Percentiles rank a stretch among this genome's conserved stretches.
Evolutionary conservation across 139 green algal genomes (phyloP).

Genomic region (Picochlorum sp.): DNA sequence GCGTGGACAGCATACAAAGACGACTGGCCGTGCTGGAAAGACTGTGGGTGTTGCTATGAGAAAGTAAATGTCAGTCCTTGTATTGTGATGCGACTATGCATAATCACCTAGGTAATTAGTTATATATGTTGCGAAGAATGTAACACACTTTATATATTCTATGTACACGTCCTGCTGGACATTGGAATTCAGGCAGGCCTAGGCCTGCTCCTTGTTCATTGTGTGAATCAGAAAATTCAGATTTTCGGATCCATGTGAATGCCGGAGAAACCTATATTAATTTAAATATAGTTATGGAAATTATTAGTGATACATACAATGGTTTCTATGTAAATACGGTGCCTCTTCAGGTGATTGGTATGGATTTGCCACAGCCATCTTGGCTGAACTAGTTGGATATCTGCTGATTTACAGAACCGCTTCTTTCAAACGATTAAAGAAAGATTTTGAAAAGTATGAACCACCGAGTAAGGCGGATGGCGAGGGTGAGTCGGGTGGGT

Average conservation of each 20-base stretch:
- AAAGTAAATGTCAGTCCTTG: constrained; percentile 8
- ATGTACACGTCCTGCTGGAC: too few species aligned
- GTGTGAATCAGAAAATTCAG: too few species aligned
- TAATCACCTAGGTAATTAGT: too few species aligned
- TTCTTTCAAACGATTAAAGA: constrained; percentile 16
- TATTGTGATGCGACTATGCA: neutral
- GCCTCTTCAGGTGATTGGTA: constrained; percentile 16
- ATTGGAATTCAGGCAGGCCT: too few species aligned
- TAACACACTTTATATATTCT: too few species aligned
- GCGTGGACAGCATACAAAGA: constrained; percentile 99
- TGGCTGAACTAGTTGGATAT: constrained; percentile 20
- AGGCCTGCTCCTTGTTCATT: too few species aligned
- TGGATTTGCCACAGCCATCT: neutral
- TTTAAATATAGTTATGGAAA: neutral
- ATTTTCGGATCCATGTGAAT: too few species aligned
- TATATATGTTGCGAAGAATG: too few species aligned
- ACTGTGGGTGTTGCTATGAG: constrained; percentile 57
- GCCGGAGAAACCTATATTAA: neutral
- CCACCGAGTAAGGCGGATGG: constrained; percentile 13
- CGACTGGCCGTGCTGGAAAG: constrained; percentile 86
- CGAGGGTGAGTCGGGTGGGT: neutral
- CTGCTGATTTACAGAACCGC: constrained; percentile 23
- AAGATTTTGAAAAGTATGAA: constrained; percentile 13
- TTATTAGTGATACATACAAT: neutral
- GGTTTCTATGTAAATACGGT: neutral